phyloP scores from a whole-genome alignment of 257 asterid genomes.

The Plantago ovata region DNA sequence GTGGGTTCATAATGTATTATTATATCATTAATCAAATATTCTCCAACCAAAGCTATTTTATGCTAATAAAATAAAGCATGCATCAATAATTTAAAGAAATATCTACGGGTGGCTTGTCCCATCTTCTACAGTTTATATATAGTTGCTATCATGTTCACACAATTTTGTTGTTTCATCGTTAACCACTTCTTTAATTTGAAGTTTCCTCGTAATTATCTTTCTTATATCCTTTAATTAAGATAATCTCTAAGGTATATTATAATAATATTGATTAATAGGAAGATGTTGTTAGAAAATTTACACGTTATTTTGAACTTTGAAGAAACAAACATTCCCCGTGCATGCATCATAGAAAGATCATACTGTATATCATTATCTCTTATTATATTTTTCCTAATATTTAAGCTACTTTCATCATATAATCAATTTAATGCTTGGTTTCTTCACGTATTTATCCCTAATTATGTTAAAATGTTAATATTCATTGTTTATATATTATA shows the following conservation, averaged over 20 bases:
- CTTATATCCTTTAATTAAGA: conserved; percentile 18
- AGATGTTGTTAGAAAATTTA: not conserved
- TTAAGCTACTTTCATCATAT: no score
- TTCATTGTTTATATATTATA: no score
- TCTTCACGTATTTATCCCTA: no score
- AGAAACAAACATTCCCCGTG: no score
- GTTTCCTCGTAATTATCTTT: conserved; percentile 51
- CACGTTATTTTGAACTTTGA: conserved; percentile 6
- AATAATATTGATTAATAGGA: not conserved
- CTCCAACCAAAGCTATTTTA: conserved; percentile 28
- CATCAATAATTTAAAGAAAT: conserved; percentile 12
- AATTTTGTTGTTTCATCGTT: conserved; percentile 31
- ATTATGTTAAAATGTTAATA: no score
- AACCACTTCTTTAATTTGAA: conserved; percentile 39
- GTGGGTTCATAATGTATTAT: conserved; percentile 53
- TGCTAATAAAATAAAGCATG: not conserved
- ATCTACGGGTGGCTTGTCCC: conserved; percentile 52
- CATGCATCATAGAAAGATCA: no score
- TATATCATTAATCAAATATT: conserved; percentile 11
- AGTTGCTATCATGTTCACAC: conserved; percentile 14
- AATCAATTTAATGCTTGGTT: no score
- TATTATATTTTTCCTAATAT: no score
- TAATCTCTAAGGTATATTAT: not conserved
- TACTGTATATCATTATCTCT: no score
- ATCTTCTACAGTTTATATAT: conserved; percentile 34